Base-by-base conservation (phyloP, 2,329 filamentous ascomycete genomes). In the Trichoderma citrinoviride region DNA sequence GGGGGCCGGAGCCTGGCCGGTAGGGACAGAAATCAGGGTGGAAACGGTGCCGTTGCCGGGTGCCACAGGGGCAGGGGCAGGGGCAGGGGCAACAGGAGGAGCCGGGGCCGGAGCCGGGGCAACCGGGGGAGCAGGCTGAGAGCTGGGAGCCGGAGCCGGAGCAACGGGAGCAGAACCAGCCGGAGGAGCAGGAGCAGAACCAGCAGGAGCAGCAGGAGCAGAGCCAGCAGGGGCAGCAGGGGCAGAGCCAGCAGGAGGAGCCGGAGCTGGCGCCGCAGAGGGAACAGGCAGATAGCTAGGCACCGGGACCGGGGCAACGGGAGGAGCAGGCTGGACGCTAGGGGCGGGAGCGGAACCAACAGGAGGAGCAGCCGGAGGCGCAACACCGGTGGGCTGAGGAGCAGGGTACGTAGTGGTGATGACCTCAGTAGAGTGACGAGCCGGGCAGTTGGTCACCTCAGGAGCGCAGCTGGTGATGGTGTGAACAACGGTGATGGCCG, bases 381-480 rank as follows among this genome's bases (percentile, higher is more conserved):
- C 49, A 41, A 46, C 49, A 37, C 37, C 61, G 44, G 64, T 64
- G 50, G 60, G 62, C 65, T 64, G 44, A 52, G 43, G 65, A 33
- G 68, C 66, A 66, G 68, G 69, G 68, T 56, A 66, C 7, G 68
- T 66, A 12, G 65, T 66, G 53, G 63, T 67, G 55, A 67, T 25
- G 50, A 70, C 49, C 47, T 68, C 64, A 27, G 67, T 70, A 50
- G 61, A 66, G 33, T 67, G 43, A 41, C 66, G 65, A 54, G 49
- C 58, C 44, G 58, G 58, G 49, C 58, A 62, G 49, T 62, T 62
- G 49, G 58, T 62, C 17, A 62, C 49, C 14, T 44, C 40, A 1
- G 58, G 47, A 46, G 58, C 58, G 27, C 58, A 87, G 65, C 80
- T 82, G 74, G 83, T 86, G 79, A 86, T 78, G 76, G 84, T 87